Conservation (phyloP, 2,329 filamentous ascomycete species). For the Talaromyces sp. region DNA sequence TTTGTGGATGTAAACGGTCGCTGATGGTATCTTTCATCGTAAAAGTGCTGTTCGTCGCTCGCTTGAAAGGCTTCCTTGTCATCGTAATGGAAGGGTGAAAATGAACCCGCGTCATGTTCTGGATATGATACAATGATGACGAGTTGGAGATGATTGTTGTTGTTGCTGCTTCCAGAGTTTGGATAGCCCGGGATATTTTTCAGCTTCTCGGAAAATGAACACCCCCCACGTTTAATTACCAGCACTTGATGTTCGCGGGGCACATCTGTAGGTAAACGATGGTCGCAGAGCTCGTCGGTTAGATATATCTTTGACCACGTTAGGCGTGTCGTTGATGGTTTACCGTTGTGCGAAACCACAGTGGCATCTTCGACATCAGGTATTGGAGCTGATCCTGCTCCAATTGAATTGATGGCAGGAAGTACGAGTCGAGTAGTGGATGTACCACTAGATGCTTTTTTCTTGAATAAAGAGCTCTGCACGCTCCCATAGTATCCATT, state of each 20-base stretch:
- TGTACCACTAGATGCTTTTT: slow-evolving; percentile 3
- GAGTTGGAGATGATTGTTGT: slow-evolving; percentile 56
- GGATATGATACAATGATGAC: slow-evolving; percentile 67
- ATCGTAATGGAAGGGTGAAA: slow-evolving; percentile 16
- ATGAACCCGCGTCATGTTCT: slow-evolving; percentile 41
- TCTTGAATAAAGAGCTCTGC: slow-evolving; percentile 2
- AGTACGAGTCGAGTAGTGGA: slow-evolving; percentile 37
- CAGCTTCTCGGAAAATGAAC: slow-evolving; percentile 78
- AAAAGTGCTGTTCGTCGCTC: background rate
- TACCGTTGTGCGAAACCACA: slow-evolving; percentile 27
- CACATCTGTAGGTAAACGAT: slow-evolving; percentile 49
- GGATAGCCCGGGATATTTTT: slow-evolving; percentile 75
- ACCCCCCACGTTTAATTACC: slow-evolving; percentile 74
- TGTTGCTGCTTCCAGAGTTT: slow-evolving; percentile 47
- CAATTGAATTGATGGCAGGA: slow-evolving; percentile 47
- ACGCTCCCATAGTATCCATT: background rate
- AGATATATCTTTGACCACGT: slow-evolving; percentile 68
- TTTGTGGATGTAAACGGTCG: slow-evolving; percentile 20
- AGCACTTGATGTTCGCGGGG: slow-evolving; percentile 65
- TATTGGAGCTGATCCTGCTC: slow-evolving; percentile 59
- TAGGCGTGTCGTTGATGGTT: slow-evolving; percentile 47
- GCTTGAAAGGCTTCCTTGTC: background rate
- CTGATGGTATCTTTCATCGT: slow-evolving; percentile 5
- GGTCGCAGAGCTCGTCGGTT: slow-evolving; percentile 61
- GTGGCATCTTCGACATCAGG: slow-evolving; percentile 58